Conservation (phyloP, 148 eudicot species). For the Bassia scoparia region DNA sequence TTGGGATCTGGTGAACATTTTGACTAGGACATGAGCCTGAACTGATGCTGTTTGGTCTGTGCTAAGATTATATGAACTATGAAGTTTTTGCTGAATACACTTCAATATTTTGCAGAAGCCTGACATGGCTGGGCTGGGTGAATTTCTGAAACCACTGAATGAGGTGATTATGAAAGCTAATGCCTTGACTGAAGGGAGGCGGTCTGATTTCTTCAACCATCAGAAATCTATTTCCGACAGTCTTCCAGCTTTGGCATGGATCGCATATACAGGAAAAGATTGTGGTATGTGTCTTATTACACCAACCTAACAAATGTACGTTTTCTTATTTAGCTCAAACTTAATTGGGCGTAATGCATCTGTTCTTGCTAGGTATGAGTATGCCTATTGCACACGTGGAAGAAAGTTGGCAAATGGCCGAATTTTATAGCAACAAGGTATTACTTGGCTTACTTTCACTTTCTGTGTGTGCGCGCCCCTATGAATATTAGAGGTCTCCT, state of each 20-base stretch:
- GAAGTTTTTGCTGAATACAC: background rate
- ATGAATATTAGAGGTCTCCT: constrained; percentile 32
- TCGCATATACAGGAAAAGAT: constrained; percentile 90
- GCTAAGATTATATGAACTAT: background rate
- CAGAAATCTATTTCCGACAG: constrained; percentile 78
- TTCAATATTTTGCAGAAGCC: constrained; percentile 63
- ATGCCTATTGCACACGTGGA: constrained; percentile 97
- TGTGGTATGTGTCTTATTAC: constrained; percentile 54
- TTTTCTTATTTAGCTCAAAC: background rate
- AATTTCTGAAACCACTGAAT: constrained; percentile 82
- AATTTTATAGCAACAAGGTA: constrained; percentile 96
- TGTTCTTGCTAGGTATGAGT: constrained; percentile 68
- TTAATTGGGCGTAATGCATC: background rate
- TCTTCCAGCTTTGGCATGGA: constrained; percentile 91
- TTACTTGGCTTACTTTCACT: background rate
- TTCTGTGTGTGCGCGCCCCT: background rate
- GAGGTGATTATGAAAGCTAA: constrained; percentile 63
- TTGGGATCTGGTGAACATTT: background rate
- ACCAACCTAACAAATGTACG: background rate
- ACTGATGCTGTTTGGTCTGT: background rate
- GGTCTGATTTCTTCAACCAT: constrained; percentile 78
- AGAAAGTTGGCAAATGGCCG: constrained; percentile 99
- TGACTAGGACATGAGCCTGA: background rate
- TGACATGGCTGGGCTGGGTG: constrained; percentile 64
- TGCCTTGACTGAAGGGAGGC: constrained; percentile 69